A percentile compares a stretch with the other conserved stretches of the same genome.
phyloP scores from a whole-genome alignment of 805 yeast species.

The Wickerhamiella azymoides region DNA sequence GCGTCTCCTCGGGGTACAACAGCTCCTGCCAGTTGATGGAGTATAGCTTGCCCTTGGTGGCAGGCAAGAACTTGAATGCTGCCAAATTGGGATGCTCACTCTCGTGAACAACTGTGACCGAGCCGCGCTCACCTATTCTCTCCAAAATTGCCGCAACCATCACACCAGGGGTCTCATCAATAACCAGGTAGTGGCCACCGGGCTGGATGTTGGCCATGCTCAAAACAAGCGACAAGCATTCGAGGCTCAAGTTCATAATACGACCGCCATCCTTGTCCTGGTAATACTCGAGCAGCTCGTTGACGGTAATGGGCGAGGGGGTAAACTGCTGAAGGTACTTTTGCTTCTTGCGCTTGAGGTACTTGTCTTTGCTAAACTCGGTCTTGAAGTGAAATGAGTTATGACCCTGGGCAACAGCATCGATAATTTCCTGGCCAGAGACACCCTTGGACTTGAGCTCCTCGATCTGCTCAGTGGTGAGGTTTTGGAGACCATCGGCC shows the following conservation, averaged over 20 bases:
- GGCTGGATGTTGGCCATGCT: constrained; percentile 72
- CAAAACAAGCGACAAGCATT: constrained; percentile 63
- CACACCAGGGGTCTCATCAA: constrained; percentile 95
- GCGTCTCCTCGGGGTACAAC: constrained; percentile 56
- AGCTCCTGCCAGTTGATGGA: constrained; percentile 68
- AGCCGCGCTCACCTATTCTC: constrained; percentile 64
- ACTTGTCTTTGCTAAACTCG: constrained; percentile 78
- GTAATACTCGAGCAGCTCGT: constrained; percentile 58
- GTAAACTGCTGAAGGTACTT: constrained; percentile 80
- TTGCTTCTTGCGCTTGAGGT: constrained; percentile 78
- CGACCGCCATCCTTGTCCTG: constrained; percentile 60
- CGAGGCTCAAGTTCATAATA: constrained; percentile 73
- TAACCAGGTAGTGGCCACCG: constrained; percentile 75
- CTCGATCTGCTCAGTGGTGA: constrained; percentile 73
- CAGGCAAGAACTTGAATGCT: constrained; percentile 50
- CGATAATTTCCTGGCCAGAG: constrained; percentile 69
- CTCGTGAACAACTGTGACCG: constrained; percentile 68
- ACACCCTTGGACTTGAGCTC: constrained; percentile 57
- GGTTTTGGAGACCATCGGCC: constrained; percentile 57
- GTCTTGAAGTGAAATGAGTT: constrained; percentile 82
- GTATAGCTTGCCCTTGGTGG: constrained; percentile 46
- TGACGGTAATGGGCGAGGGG: constrained; percentile 58
- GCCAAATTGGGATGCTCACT: constrained; percentile 83
- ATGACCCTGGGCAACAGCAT: constrained; percentile 70
- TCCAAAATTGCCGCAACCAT: constrained; percentile 75